Evolutionary conservation across 371 early-diverging fungal genomes (phyloP).

Genomic region (Haplosporangium sp.): DNA sequence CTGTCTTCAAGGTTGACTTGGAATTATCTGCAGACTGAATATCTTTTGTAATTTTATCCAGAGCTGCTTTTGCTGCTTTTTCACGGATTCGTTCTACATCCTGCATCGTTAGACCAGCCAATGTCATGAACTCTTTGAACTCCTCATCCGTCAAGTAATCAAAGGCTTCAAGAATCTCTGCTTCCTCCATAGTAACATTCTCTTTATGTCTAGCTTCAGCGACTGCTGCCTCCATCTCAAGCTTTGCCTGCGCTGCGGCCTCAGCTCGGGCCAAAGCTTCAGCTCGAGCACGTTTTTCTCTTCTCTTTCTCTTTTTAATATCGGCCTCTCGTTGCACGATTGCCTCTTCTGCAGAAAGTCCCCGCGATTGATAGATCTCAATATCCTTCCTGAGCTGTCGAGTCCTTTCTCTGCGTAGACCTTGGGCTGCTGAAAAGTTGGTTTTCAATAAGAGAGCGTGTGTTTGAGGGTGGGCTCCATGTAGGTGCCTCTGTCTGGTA

Average conservation of each 20-base stretch:
- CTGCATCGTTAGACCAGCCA: slow-evolving; percentile 33
- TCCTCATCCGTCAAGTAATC: slow-evolving; percentile 48
- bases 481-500: neutral
- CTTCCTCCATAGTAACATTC: slow-evolving; percentile 47
- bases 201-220: neutral
- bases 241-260: slow-evolving; percentile 3
- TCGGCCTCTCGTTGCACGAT: slow-evolving; percentile 17
- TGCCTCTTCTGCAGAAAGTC: slow-evolving; percentile 39
- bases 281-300: slow-evolving; percentile 21
- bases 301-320: slow-evolving; percentile 15
- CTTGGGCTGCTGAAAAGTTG: neutral
- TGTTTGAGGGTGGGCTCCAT: neutral
- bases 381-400: slow-evolving; percentile 36
- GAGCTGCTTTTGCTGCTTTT: slow-evolving; percentile 33
- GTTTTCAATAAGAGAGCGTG: neutral
- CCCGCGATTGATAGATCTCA: slow-evolving; percentile 31
- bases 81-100: slow-evolving; percentile 47
- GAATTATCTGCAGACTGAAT: slow-evolving; percentile 19
- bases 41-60: slow-evolving; percentile 42
- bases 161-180: slow-evolving; percentile 47
- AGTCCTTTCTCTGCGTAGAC: slow-evolving; percentile 32
- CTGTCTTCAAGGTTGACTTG: neutral
- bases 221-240: neutral
- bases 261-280: slow-evolving; percentile 9
- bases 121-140: slow-evolving; percentile 39